Base-by-base conservation (phyloP, 2,329 filamentous ascomycete species). In the Orbilia blumenaviensis region DNA sequence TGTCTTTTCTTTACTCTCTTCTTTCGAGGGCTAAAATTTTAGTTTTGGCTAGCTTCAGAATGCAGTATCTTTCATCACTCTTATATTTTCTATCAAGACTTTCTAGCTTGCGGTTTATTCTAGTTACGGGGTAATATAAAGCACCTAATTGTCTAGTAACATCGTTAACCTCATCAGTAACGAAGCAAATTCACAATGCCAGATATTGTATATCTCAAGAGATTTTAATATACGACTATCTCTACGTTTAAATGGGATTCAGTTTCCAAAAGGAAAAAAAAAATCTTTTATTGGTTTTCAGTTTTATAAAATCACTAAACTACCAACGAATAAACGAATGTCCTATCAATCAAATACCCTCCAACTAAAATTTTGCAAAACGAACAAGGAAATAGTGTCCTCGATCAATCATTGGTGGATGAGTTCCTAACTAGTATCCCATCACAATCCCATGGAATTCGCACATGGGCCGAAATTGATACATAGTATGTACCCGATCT, bases 371-470 rank as follows among this genome's bases (percentile, higher is more conserved):
- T 38, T 14, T 7, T 14, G 3, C 5, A 23, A 14, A 46, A 3
- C 23, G 2, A 6, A 29, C 25, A 48, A 27, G 21, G n/a, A 50
- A 50, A n/a, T 21, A n/a, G 2, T 16, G 29, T 54, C n/a, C 16
- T 29, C 36, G 27, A 41, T 21, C 21, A 56, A 56, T 10, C 10
- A 54, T 66, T 56, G 34, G 14, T 12, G 34, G n/a, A n/a, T 46
- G 34, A 41, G 54, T 48, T 54, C 23, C 44, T 42, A 69, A 23
- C 48, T 58, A 56, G 46, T 25, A 54, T 64, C 25, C 4, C 16
- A 7, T 38, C n/a, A 48, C 8, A 34, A 66, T 56, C 54, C 38
- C 64, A 66, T 76, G 72, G 72, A 76, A 76, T 69, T 69, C 64
- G 72, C 72, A 76, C 72, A 76, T 64, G 60, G 61, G 60, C 16